Conservation (phyloP, 176 grass and related monocot genomes). For the Zizania latifolia region DNA sequence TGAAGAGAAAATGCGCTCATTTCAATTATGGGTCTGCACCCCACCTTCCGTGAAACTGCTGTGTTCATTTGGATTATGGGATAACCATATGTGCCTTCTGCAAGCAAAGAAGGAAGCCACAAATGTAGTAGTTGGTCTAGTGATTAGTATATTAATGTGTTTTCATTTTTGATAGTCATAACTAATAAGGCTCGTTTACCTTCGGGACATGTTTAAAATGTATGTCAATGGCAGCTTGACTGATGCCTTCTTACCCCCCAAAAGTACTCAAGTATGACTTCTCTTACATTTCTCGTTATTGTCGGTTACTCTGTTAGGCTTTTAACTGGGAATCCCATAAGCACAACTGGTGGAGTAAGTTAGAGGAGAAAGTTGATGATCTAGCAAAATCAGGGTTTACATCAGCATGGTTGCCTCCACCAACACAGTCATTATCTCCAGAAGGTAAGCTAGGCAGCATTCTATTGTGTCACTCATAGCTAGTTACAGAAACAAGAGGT, state of each 20-base stretch:
- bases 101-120: background rate
- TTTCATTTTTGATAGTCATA: background rate
- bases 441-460: conserved; percentile 43
- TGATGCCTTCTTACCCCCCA: background rate
- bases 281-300: background rate
- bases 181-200: background rate
- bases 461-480: background rate
- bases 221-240: background rate
- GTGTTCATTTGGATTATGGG: background rate
- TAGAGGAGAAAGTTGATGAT: conserved; percentile 63
- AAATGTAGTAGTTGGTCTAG: background rate
- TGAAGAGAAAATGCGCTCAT: background rate
- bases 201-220: background rate
- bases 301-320: conserved; percentile 32
- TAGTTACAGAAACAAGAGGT: background rate
- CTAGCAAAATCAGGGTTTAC: conserved; percentile 82
- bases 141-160: background rate
- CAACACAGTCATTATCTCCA: conserved; percentile 65
- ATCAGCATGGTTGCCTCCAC: conserved; percentile 79
- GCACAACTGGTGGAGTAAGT: conserved; percentile 71
- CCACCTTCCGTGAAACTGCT: background rate
- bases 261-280: background rate
- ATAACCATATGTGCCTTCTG: background rate
- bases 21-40: background rate
- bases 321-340: conserved; percentile 99